phyloP scores from a whole-genome alignment of 1,284 basidiomycete species.

The Agaricales sp. region DNA sequence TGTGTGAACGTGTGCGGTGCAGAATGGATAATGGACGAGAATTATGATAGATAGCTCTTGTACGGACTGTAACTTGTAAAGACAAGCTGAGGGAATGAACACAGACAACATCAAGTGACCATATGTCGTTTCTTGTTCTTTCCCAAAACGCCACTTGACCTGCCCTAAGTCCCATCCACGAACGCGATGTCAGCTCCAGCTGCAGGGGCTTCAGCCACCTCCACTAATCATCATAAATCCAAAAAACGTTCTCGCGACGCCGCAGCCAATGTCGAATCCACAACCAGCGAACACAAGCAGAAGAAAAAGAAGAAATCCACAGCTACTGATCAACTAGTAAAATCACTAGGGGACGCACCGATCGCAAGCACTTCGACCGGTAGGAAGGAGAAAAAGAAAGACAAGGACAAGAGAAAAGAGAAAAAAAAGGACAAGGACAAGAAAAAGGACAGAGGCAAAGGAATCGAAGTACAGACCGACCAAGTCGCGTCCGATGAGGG shows the following conservation, averaged over 20 bases:
- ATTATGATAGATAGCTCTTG: no score
- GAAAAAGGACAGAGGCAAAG: constrained; percentile 14
- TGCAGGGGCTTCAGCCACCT: not conserved
- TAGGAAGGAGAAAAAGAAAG: not conserved
- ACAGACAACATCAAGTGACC: no score
- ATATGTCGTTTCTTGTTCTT: no score
- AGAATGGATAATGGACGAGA: no score
- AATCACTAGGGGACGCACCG: not conserved
- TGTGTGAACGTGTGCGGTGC: no score
- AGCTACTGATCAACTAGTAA: constrained; percentile 19
- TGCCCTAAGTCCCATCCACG: not conserved
- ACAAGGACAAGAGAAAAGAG: constrained; percentile 24
- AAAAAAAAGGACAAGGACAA: constrained; percentile 30
- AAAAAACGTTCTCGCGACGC: not conserved
- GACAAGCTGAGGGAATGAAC: no score
- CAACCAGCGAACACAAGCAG: constrained; percentile 18
- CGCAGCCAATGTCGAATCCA: constrained; percentile 10
- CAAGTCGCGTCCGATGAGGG: no score
- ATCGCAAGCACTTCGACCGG: not conserved
- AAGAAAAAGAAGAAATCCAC: constrained; percentile 27
- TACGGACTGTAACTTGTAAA: no score
- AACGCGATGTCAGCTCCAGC: not conserved
- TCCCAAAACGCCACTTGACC: not conserved
- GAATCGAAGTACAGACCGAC: constrained; percentile 20
- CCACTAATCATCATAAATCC: not conserved